These are phyloP conservation scores for Reutealis trisperma DNA, from an alignment of 345 rosid species.

Conservation along the genomic window DNA sequence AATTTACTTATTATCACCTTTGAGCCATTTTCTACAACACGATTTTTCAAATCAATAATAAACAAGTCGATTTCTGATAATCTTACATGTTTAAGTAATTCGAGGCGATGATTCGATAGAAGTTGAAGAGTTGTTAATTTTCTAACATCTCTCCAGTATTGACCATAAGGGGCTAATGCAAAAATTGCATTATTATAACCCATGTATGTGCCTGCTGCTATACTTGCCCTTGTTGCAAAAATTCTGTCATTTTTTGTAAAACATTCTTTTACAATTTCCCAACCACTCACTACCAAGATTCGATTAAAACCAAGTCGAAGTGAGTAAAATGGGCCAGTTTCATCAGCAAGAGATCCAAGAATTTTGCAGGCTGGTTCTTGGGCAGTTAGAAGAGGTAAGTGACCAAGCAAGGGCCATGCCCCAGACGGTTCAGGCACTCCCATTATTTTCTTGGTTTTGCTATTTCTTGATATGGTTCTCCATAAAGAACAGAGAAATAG, in stretches of 20 bases:
- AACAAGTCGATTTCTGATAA: constrained; percentile 40
- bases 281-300: constrained; percentile 44
- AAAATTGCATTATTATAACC: constrained; percentile 59
- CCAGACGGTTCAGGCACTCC: constrained; percentile 50
- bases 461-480: neutral
- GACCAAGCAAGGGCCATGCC: constrained; percentile 66
- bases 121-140: constrained; percentile 57
- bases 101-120: constrained; percentile 51
- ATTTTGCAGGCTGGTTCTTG: constrained; percentile 38
- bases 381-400: constrained; percentile 50
- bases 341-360: constrained; percentile 52
- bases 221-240: constrained; percentile 53
- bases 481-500: constrained; percentile 9
- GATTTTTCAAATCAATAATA: constrained; percentile 21
- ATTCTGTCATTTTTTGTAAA: constrained; percentile 53
- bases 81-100: constrained; percentile 44
- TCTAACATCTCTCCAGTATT: constrained; percentile 66
- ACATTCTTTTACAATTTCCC: constrained; percentile 47
- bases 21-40: neutral
- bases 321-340: constrained; percentile 52
- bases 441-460: neutral
- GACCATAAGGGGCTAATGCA: constrained; percentile 56
- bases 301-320: constrained; percentile 50
- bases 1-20: constrained; percentile 38
- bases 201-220: constrained; percentile 51